Percentiles rank a stretch among this genome's conserved stretches.
These are phyloP conservation scores for Nannochloropsis salina DNA, from an alignment of 108 stramenopile species.

Conservation along the genomic window DNA sequence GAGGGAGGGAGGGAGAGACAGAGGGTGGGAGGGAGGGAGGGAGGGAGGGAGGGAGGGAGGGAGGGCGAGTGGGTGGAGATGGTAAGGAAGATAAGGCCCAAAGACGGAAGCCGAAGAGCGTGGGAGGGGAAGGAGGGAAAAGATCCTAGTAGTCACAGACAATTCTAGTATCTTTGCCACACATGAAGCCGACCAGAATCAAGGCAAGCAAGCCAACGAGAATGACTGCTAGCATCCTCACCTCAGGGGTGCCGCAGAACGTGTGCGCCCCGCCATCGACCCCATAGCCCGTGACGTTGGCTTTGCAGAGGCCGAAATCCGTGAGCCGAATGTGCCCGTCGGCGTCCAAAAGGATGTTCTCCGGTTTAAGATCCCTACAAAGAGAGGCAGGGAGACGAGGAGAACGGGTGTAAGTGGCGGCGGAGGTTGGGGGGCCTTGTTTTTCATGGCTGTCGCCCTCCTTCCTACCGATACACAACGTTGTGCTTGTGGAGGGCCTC, in stretches of 20 bases:
- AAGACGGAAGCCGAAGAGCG: neutral
- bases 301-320: constrained; percentile 59
- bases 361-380: constrained; percentile 50
- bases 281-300: constrained; percentile 42
- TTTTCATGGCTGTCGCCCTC: too few species aligned
- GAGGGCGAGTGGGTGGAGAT: neutral
- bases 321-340: constrained; percentile 53
- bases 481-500: constrained; percentile 44
- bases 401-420: too few species aligned
- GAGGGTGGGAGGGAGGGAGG: neutral
- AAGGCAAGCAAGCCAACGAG: too few species aligned
- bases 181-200: too few species aligned
- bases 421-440: too few species aligned
- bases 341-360: constrained; percentile 50
- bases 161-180: too few species aligned
- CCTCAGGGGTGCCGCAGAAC: constrained; percentile 59
- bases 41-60: too few species aligned
- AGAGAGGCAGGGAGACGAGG: too few species aligned
- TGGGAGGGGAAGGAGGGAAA: neutral
- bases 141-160: neutral
- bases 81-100: neutral
- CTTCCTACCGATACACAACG: constrained; percentile 40
- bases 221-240: neutral
- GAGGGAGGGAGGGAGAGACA: neutral
- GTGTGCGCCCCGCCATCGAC: constrained; percentile 42